Percentiles rank a stretch among this genome's conserved stretches.
Conservation (phyloP, 2,329 filamentous ascomycete genomes). For the Aspergillus viridinutans region DNA sequence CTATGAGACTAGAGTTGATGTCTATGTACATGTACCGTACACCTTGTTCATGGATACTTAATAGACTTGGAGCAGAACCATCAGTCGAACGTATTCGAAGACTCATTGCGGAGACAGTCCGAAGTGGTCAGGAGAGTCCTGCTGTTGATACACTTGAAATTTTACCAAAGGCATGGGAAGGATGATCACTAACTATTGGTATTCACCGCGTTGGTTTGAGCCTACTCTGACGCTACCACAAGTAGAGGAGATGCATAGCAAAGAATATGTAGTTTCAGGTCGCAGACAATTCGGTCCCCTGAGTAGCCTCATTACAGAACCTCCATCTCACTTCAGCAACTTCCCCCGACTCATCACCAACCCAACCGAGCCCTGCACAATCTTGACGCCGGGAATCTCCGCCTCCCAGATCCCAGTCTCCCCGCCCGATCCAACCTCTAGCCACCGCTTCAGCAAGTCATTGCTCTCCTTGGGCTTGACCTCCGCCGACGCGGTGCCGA, state of each 20-base stretch:
- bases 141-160: too few relatives aligned
- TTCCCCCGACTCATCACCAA: slow-evolving; percentile 41
- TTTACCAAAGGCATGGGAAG: neutral
- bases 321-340: neutral
- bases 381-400: slow-evolving; percentile 50
- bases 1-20: neutral
- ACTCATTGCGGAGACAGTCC: neutral
- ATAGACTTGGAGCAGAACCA: neutral
- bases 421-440: slow-evolving; percentile 53
- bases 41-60: neutral
- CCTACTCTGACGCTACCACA: neutral
- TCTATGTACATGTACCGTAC: neutral
- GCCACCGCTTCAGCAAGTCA: slow-evolving; percentile 70
- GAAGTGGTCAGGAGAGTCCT: neutral
- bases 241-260: neutral
- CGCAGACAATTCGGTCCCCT: neutral
- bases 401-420: slow-evolving; percentile 53
- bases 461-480: slow-evolving; percentile 97
- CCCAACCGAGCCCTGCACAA: slow-evolving; percentile 54
- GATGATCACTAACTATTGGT: neutral
- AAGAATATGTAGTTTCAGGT: neutral
- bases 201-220: neutral
- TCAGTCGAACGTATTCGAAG: neutral
- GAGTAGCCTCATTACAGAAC: neutral
- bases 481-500: slow-evolving; percentile 69